Base-by-base conservation (phyloP, 2,329 filamentous ascomycete genomes). In the Harringtonia lauricola region DNA sequence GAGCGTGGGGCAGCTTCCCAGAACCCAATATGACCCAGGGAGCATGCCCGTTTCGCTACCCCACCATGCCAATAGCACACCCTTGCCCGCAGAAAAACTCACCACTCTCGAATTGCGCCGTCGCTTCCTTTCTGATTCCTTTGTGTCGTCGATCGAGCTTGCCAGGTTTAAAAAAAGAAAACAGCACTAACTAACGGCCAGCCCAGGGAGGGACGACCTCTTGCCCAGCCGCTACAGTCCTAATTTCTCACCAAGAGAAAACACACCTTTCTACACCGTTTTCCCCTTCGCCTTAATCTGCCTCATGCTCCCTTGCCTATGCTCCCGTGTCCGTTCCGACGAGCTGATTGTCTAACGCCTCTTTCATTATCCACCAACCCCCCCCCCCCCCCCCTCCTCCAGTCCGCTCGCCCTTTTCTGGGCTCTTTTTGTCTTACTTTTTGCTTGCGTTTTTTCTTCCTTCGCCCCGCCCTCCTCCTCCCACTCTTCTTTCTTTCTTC, bases 401-500 rank as follows among this genome's bases (percentile, higher is more conserved):
- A 15, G 15, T 42, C 17, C 26, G 24, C 17, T 31, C 24, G 40
- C 48, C 53, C 52, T 50, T 53, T 51, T 52, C 49, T 44, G 28
- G 28, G 24, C 50, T 52, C 52, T 52, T 51, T 51, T 52, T 44
- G 43, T 49, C 44, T 41, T 47, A 50, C 54, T 61, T 60, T 48
- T 13, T 21, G 29, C 22, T 24, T 33, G 15, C 29, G n/a, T 14
- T 19, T 29, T 30, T 21, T 30, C n/a, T 14, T 30, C 26, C 14
- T 15, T 17, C 29, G 9, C 36, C 17, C 17, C 36, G 13, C 34
- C 22, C 36, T 29, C 21, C 5, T 15, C 35, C 36, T 31, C 34
- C 31, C 35, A 15, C 17, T 42, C 48, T 52, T 56, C 49, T 52
- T 52, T 49, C 52, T 52, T 49, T 53, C 51, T 52, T 49, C 44